phyloP scores from a whole-genome alignment of 441 rosid genomes.

The Pelargonium cotyledonis region DNA sequence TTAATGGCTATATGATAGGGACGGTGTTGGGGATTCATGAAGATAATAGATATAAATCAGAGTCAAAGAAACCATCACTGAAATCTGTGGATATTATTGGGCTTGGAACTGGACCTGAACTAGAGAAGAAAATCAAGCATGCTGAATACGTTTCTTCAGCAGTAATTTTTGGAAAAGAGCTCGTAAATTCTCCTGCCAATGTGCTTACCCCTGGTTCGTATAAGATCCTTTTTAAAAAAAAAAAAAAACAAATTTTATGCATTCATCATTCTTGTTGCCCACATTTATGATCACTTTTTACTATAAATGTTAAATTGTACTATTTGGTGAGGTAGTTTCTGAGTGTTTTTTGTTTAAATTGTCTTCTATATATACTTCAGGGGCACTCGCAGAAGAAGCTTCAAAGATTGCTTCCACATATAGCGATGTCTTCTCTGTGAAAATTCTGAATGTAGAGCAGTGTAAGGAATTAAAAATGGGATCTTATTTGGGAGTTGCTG shows the following conservation, averaged over 20 bases:
- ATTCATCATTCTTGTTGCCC: not conserved
- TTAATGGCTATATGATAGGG: slow-evolving; percentile 31
- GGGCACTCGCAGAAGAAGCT: slow-evolving; percentile 78
- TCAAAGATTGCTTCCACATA: slow-evolving; percentile 57
- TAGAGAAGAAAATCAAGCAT: slow-evolving; percentile 69
- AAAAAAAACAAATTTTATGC: not conserved
- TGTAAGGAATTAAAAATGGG: slow-evolving; percentile 92
- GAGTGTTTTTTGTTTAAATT: slow-evolving; percentile 5
- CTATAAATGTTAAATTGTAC: not conserved
- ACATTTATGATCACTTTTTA: not conserved
- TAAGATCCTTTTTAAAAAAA: slow-evolving; percentile 13
- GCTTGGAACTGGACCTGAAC: slow-evolving; percentile 65
- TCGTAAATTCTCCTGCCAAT: slow-evolving; percentile 83
- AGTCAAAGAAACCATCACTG: slow-evolving; percentile 54
- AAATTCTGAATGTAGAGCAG: slow-evolving; percentile 61
- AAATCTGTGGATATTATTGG: slow-evolving; percentile 78
- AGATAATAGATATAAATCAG: slow-evolving; percentile 74
- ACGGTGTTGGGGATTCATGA: slow-evolving; percentile 62
- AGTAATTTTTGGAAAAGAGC: slow-evolving; percentile 66
- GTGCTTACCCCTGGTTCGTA: slow-evolving; percentile 82
- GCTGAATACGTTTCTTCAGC: slow-evolving; percentile 70
- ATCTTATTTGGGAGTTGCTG: slow-evolving; percentile 82
- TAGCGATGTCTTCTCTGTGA: slow-evolving; percentile 68
- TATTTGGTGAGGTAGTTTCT: not conserved
- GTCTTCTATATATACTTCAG: slow-evolving; percentile 34